Evolutionary conservation across 352 stramenopile genomes (phyloP), one percentile per base, ranked within the genome.

Genomic region (Phytophthora syringae): DNA sequence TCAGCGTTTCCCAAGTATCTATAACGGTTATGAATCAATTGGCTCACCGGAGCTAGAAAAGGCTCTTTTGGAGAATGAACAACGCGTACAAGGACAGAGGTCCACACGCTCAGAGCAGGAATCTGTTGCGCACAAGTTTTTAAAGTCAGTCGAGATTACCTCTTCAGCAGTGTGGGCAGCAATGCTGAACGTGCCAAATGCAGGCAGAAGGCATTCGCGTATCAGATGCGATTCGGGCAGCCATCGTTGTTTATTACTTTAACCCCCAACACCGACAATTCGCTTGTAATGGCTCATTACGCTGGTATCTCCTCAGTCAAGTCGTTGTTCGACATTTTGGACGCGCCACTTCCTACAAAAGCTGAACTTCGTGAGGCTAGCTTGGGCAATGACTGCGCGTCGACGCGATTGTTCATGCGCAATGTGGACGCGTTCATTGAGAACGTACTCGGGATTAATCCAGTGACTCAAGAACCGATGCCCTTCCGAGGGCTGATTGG

Each of bases 241-340:
- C 42, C 42, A 3, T n/a, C 42, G 7, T 24, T 49, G 12, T 49
- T 30, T 7, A 49, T 28, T 3, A 32, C 21, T 4, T 16, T 49
- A 0, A 32, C 42, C 0, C 42, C 20, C 10, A 64, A 64, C 12
- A 40, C 36, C 0, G 36, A 50, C 20, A 50, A 58, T 12, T 47
- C 57, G 2, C 24, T 64, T 22, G 57, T 10, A 3, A 52, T 64
- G 48, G 47, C 48, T 1, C 24, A 58, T 5, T 64, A 64, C n/a
- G 20, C 45, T 27, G 57, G 57, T 13, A 47, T n/a, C n/a, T n/a
- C n/a, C n/a, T n/a, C n/a, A n/a, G n/a, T n/a, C n/a, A n/a, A n/a
- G n/a, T n/a, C n/a, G n/a, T n/a, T n/a, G n/a, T n/a, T n/a, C n/a
- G n/a, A n/a, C n/a, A n/a, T n/a, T n/a, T n/a, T n/a, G n/a, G n/a